phyloP scores from a whole-genome alignment of 257 asterid genomes.

The Verbascum thapsus region DNA sequence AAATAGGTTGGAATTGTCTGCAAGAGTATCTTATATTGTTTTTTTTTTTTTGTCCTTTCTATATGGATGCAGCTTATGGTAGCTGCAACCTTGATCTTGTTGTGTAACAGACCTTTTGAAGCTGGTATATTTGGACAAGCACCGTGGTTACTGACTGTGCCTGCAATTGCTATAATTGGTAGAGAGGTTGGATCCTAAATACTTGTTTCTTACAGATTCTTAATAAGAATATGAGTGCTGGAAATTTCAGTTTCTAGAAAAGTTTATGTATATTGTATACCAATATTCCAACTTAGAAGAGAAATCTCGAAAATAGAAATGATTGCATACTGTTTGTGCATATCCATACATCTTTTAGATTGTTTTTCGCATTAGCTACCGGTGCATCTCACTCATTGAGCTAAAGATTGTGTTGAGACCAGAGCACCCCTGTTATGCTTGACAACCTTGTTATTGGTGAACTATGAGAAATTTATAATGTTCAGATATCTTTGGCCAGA shows the following conservation, averaged over 20 bases:
- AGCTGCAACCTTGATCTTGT: slow-evolving; percentile 81
- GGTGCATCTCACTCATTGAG: background rate
- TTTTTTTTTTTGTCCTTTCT: slow-evolving; percentile 14
- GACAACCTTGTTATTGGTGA: background rate
- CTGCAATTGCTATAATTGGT: slow-evolving; percentile 80
- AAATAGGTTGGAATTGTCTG: background rate
- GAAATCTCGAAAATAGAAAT: background rate
- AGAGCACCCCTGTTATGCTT: background rate
- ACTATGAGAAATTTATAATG: background rate
- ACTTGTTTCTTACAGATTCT: background rate
- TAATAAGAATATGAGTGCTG: background rate
- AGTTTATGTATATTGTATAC: background rate
- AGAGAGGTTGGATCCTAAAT: slow-evolving; percentile 62
- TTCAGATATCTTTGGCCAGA: background rate
- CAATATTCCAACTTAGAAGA: background rate
- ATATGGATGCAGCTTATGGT: slow-evolving; percentile 74
- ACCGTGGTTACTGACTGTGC: slow-evolving; percentile 74
- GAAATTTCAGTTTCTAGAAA: background rate
- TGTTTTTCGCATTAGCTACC: background rate
- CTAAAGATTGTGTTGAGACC: slow-evolving; percentile 9
- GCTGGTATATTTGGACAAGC: slow-evolving; percentile 62
- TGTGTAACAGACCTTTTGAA: slow-evolving; percentile 73
- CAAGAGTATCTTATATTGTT: slow-evolving; percentile 10
- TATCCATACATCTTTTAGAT: slow-evolving; percentile 7
- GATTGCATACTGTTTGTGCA: background rate